Conservation (phyloP, 805 yeast genomes). For the Wickerhamiella kurtzmanii region DNA sequence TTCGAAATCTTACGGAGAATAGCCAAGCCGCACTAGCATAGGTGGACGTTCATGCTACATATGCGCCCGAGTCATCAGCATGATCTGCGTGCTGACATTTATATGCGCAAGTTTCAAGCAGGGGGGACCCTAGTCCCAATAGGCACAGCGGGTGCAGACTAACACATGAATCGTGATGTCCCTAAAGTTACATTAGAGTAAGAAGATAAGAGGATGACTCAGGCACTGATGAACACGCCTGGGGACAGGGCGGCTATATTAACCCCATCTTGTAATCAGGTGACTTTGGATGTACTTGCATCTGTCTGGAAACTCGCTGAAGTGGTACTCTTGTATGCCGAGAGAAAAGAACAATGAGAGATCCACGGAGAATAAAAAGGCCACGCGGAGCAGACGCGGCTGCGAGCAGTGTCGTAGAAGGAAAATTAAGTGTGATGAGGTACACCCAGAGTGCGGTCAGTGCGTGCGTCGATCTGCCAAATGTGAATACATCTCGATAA, state of each 20-base stretch:
- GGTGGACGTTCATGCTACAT: too few relatives aligned
- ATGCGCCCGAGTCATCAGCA: too few relatives aligned
- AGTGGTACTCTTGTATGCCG: not conserved
- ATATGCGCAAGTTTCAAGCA: not conserved
- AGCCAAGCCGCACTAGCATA: too few relatives aligned
- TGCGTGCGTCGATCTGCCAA: constrained; percentile 24
- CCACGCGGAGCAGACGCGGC: constrained; percentile 29
- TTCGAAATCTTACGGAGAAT: not conserved
- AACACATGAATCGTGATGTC: too few relatives aligned
- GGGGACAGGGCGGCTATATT: not conserved
- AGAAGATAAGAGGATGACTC: not conserved
- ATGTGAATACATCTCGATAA: not conserved
- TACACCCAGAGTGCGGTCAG: constrained; percentile 43
- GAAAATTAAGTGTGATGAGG: constrained; percentile 53
- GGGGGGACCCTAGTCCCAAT: not conserved
- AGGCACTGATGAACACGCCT: not conserved
- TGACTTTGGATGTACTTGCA: not conserved
- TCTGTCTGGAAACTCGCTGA: not conserved
- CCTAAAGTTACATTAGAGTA: too few relatives aligned
- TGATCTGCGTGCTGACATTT: not conserved
- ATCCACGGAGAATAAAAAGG: not conserved
- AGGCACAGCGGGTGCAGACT: too few relatives aligned
- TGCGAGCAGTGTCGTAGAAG: constrained; percentile 55
- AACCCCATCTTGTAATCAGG: not conserved
- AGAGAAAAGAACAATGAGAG: not conserved